These are phyloP conservation scores for Drosera spatulata DNA, from an alignment of 179 eudicot genomes.

Conservation along the genomic window DNA sequence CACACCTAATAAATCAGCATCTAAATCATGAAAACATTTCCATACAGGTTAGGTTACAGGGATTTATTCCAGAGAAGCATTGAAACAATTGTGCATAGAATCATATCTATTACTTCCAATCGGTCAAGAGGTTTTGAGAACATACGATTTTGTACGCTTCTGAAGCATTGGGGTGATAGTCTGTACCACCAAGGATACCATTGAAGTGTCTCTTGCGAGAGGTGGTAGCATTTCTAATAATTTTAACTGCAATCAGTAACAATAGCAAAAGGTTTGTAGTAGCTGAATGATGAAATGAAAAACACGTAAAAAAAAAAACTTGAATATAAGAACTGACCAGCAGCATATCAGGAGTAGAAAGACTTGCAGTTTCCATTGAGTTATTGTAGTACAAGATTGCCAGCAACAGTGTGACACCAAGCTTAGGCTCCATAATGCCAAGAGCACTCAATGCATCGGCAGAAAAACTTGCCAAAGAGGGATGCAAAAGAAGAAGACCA, in stretches of 20 bases:
- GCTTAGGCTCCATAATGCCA: conserved; percentile 55
- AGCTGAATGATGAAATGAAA: no score
- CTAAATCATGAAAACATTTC: background rate
- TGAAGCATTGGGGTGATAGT: conserved; percentile 83
- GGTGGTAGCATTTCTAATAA: conserved; percentile 63
- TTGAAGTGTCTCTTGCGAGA: conserved; percentile 77
- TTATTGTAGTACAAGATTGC: conserved; percentile 53
- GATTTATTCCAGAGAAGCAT: background rate
- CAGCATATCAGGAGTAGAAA: conserved; percentile 27
- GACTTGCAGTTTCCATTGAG: conserved; percentile 23
- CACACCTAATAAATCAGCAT: no score
- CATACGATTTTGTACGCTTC: conserved; percentile 71
- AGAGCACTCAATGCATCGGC: conserved; percentile 52
- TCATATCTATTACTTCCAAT: background rate
- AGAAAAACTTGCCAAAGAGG: conserved; percentile 39
- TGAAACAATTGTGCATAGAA: background rate
- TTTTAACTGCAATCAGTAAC: conserved; percentile 49
- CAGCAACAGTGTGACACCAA: conserved; percentile 65
- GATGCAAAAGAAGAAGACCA: conserved; percentile 50
- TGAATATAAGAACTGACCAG: conserved; percentile 27
- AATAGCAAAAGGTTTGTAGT: background rate
- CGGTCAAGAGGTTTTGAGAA: conserved; percentile 2
- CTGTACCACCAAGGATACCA: conserved; percentile 72
- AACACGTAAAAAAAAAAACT: no score
- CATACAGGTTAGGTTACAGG: background rate